Evolutionary conservation across 2,329 filamentous ascomycete species (phyloP).

Genomic region (Talaromyces marneffei): DNA sequence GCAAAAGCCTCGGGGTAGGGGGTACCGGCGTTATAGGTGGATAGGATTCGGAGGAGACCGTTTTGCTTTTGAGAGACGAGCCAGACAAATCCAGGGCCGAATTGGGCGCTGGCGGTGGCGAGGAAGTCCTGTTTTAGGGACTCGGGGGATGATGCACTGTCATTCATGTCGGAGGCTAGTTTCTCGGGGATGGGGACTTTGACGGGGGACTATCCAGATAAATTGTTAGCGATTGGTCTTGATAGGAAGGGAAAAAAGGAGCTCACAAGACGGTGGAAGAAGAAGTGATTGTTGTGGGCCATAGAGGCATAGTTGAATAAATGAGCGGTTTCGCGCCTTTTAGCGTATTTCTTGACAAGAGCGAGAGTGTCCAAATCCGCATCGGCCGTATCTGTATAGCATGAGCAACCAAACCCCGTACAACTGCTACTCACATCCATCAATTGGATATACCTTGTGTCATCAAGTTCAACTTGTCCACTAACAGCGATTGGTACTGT

Average conservation of each 20-base stretch:
- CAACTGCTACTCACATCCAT: neutral
- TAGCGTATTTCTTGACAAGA: conserved; percentile 69
- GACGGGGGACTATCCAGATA: conserved; percentile 31
- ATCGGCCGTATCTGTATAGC: conserved; percentile 54
- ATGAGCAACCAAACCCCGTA: neutral
- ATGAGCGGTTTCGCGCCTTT: conserved; percentile 68
- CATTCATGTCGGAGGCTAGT: conserved; percentile 57
- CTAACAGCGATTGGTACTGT: conserved; percentile 68
- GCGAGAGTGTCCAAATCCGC: conserved; percentile 58
- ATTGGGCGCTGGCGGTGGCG: conserved; percentile 79
- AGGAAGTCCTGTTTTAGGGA: conserved; percentile 75
- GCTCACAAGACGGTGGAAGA: conserved; percentile 44
- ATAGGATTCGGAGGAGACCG: conserved; percentile 60
- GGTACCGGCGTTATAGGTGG: conserved; percentile 86
- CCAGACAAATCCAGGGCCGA: conserved; percentile 96
- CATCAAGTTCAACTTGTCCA: conserved; percentile 69
- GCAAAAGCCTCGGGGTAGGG: conserved; percentile 82
- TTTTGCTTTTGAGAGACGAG: conserved; percentile 60
- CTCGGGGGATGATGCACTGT: conserved; percentile 74
- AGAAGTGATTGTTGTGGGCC: conserved; percentile 77
- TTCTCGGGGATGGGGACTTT: conserved; percentile 48
- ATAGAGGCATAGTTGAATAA: conserved; percentile 96
- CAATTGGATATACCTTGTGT: conserved; percentile 55
- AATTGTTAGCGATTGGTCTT: neutral
- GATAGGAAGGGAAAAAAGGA: neutral